Evolutionary conservation across 495 filamentous ascomycete genomes (phyloP).

Genomic region (Aspergillus taichungensis): DNA sequence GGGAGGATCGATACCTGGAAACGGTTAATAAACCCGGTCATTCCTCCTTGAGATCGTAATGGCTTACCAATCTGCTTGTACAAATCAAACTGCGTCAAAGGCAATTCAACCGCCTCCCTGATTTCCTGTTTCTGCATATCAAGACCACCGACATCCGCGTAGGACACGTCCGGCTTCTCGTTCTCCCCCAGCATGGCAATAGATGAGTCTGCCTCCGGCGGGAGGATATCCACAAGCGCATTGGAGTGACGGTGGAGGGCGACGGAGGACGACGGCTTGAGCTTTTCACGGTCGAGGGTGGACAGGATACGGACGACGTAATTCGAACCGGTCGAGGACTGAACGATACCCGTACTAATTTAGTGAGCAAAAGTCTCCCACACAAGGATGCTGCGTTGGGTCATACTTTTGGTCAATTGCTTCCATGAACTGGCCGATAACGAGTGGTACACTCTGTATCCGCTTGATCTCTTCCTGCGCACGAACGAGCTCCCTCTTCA

Average conservation of each 20-base stretch:
- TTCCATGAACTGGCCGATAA: conserved; percentile 99
- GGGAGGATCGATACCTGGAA: conserved; percentile 82
- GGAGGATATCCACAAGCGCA: conserved; percentile 94
- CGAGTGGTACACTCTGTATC: conserved; percentile 94
- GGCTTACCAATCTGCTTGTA: conserved; percentile 84
- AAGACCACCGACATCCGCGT: conserved; percentile 92
- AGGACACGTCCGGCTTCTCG: conserved; percentile 97
- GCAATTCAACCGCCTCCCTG: conserved; percentile 91
- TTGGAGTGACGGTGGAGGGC: conserved; percentile 97
- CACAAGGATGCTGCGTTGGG: neutral
- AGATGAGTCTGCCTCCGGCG: conserved; percentile 93
- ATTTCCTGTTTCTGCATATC: conserved; percentile 99
- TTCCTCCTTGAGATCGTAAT: neutral
- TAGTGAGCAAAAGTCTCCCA: conserved; percentile 16
- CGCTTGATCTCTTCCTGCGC: conserved; percentile 99
- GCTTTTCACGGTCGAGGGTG: conserved; percentile 92
- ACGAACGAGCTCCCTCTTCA: conserved; percentile 93
- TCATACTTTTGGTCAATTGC: conserved; percentile 97
- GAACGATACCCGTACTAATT: conserved; percentile 88
- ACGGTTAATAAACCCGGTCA: conserved; percentile 14
- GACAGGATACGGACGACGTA: conserved; percentile 98
- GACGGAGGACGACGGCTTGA: conserved; percentile 96
- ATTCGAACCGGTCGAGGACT: conserved; percentile 95
- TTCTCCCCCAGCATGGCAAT: conserved; percentile 96
- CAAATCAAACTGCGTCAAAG: conserved; percentile 92